Conservation (phyloP, 768 basidiomycete genomes). For the Glaciozyma martinii region DNA sequence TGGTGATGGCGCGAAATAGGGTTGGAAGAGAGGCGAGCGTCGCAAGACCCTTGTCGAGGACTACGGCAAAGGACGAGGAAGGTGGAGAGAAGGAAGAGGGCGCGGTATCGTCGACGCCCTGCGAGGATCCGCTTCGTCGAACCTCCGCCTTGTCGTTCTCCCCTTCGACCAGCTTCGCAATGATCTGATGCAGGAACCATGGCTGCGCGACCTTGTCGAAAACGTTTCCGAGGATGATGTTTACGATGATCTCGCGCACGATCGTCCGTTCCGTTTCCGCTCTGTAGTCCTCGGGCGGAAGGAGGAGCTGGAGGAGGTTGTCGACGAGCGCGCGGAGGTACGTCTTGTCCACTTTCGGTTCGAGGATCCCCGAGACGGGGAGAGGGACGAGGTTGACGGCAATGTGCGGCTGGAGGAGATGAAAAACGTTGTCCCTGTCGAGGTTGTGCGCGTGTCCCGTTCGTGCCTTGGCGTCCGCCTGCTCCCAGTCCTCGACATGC, state of each 20-base stretch:
- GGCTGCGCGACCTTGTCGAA: constrained; percentile 64
- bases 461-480: constrained; percentile 53
- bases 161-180: constrained; percentile 55
- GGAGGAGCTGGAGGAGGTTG: constrained; percentile 58
- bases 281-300: constrained; percentile 69
- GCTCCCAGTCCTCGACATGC: constrained; percentile 70
- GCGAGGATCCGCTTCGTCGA: neutral
- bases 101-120: neutral
- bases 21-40: neutral
- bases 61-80: neutral
- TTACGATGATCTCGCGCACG: constrained; percentile 71
- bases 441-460: constrained; percentile 49
- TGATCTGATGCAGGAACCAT: constrained; percentile 74
- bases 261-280: constrained; percentile 73
- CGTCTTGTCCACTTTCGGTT: constrained; percentile 56
- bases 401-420: constrained; percentile 74
- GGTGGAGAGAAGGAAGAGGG: neutral
- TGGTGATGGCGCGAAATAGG: constrained; percentile 53
- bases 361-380: constrained; percentile 36
- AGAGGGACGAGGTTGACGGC: constrained; percentile 45
- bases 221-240: constrained; percentile 54
- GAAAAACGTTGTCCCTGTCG: constrained; percentile 60
- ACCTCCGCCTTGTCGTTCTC: neutral
- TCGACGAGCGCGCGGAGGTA: constrained; percentile 76
- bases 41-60: neutral